Evolutionary conservation across 148 eudicot genomes (phyloP).

Genomic region (Polygonum maritimum): DNA sequence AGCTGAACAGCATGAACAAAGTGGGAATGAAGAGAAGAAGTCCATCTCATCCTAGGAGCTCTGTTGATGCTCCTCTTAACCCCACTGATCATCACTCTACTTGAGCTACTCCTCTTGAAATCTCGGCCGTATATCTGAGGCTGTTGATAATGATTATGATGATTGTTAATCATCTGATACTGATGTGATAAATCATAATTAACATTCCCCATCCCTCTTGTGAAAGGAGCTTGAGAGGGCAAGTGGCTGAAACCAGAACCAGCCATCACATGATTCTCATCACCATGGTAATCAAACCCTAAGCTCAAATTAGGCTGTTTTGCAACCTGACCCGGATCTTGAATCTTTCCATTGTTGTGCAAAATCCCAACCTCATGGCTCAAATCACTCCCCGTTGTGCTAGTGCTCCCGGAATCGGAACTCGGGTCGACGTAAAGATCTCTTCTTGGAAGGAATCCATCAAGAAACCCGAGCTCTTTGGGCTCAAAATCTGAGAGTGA

Average conservation of each 20-base stretch:
- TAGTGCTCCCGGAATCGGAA: constrained; percentile 24
- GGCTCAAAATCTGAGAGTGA: constrained; percentile 14
- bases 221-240: constrained; percentile 7
- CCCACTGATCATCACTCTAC: constrained; percentile 8
- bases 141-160: constrained; percentile 11
- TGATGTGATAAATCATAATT: not conserved
- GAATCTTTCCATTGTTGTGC: not conserved
- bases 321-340: not conserved
- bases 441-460: constrained; percentile 7
- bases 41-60: constrained; percentile 98
- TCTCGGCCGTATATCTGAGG: constrained; percentile 45
- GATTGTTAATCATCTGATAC: not conserved
- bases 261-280: not conserved
- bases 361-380: constrained; percentile 32
- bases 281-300: constrained; percentile 27
- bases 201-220: not conserved
- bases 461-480: constrained; percentile 3
- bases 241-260: not conserved
- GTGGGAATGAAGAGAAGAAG: constrained; percentile 89
- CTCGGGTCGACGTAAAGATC: constrained; percentile 17
- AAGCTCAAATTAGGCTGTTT: constrained; percentile 30
- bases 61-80: constrained; percentile 46
- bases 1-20: constrained; percentile 96
- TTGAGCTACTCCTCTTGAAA: constrained; percentile 37
- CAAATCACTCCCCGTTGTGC: constrained; percentile 35